Conservation (phyloP, 2,329 filamentous ascomycete species). For the Colletotrichum shisoi region DNA sequence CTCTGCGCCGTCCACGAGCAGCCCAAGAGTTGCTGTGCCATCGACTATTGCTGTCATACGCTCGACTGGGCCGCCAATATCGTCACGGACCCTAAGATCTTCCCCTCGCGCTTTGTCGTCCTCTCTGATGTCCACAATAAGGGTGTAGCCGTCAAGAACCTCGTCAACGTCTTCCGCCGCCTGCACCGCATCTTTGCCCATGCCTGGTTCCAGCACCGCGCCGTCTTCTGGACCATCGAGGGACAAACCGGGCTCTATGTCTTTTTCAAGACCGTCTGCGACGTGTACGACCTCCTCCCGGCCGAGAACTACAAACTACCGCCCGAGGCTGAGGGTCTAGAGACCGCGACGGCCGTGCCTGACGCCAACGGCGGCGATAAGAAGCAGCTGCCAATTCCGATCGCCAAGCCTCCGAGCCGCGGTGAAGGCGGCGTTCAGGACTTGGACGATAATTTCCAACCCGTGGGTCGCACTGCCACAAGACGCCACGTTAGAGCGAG, state of each 20-base stretch:
- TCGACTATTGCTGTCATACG: slow-evolving; percentile 99
- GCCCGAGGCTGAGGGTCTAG: slow-evolving; percentile 86
- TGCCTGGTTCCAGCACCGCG: slow-evolving; percentile 96
- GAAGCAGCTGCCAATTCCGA: slow-evolving; percentile 47
- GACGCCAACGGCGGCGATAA: slow-evolving; percentile 49
- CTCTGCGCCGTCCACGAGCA: slow-evolving; percentile 96
- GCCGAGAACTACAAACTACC: slow-evolving; percentile 97
- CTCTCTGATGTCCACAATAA: slow-evolving; percentile 65
- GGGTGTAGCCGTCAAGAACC: slow-evolving; percentile 75
- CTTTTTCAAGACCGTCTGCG: slow-evolving; percentile 96
- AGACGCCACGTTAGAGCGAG: slow-evolving; percentile 82
- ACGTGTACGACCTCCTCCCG: slow-evolving; percentile 86
- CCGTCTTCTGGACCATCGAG: slow-evolving; percentile 95
- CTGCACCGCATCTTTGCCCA: slow-evolving; percentile 98
- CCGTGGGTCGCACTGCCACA: slow-evolving; percentile 72
- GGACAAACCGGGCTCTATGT: slow-evolving; percentile 90
- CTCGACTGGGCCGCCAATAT: slow-evolving; percentile 97
- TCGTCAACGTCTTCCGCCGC: slow-evolving; percentile 93
- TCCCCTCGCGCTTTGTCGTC: slow-evolving; percentile 80
- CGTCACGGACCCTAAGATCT: slow-evolving; percentile 92
- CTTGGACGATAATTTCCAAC: slow-evolving; percentile 61
- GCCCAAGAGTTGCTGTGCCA: slow-evolving; percentile 95
- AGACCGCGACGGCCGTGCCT: slow-evolving; percentile 55
- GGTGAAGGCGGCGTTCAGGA: slow-evolving; percentile 43
- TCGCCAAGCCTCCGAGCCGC: slow-evolving; percentile 49